phyloP scores from a whole-genome alignment of 2,329 filamentous ascomycete genomes.

The Arachnopeziza araneosa region DNA sequence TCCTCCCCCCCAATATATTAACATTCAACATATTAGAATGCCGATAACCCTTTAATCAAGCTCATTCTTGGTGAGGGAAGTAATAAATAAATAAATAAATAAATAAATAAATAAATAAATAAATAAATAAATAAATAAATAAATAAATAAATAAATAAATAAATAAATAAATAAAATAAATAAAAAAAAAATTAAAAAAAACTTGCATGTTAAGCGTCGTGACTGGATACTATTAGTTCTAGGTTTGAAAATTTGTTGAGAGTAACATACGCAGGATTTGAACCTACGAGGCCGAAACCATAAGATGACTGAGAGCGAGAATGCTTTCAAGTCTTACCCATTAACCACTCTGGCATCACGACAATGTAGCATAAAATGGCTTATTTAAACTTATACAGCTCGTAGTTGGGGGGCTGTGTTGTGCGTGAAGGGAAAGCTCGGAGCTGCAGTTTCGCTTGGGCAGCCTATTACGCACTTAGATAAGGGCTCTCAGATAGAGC shows the following conservation, averaged over 20 bases:
- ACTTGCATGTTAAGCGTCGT: not conserved
- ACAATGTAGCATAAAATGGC: not conserved
- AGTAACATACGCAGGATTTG: constrained; percentile 3
- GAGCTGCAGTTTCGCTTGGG: too few species aligned
- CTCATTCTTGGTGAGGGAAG: too few species aligned
- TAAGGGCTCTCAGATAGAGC: not conserved
- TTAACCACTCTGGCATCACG: constrained; percentile 9
- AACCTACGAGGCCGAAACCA: constrained; percentile 11
- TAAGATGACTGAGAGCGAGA: constrained; percentile 4
- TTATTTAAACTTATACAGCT: not conserved
- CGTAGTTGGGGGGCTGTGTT: not conserved
- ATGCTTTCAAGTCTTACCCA: constrained; percentile 8
- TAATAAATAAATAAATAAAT: too few species aligned
- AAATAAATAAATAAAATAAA: too few species aligned
- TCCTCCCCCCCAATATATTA: too few species aligned
- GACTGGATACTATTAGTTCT: not conserved
- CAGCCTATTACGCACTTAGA: too few species aligned
- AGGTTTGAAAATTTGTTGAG: not conserved
- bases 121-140: too few species aligned
- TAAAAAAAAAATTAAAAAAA: not conserved
- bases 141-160: too few species aligned
- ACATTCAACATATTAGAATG: too few species aligned
- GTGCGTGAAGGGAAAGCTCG: not conserved
- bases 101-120: too few species aligned
- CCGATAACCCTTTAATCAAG: too few species aligned